Evolutionary conservation across 1,139 yeast species (phyloP), one percentile per base, ranked within the genome.

Genomic region (Lodderomyces orthopsilosis): DNA sequence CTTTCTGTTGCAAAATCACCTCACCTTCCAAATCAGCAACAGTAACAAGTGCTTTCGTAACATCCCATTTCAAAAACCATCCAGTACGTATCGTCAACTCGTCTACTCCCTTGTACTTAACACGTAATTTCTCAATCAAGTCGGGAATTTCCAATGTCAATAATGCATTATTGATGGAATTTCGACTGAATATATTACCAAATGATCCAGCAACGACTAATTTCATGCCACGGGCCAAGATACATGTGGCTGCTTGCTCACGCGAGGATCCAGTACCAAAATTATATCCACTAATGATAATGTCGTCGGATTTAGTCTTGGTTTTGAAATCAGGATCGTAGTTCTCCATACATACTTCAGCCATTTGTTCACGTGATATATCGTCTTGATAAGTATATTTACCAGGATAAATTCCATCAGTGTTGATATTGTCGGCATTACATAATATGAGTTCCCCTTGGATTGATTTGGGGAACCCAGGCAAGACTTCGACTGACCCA

Each of bases 211-310:
- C 89, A 50, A 94, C 96, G 17, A 93, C 95, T 53, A 93, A 73
- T 53, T 83, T 81, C 79, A 93, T 89, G 46, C 93, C 98, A 57
- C 95, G 81, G 33, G 98, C 98, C 51, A 94, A 75, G 49, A 94
- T 86, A 37, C 95, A 91, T 23, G 98, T 93, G 33, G 98, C 98
- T 2, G 98, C 99, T 69, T 93, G 99, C 65, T 93, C 99, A 68
- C 98, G 83, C n/a, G 96, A 89, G 5, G 98, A 90, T 37, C 98
- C 98, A 15, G 98, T 91, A 55, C 98, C 99, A 61, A 93, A 93
- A 63, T 94, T 94, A 74, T 72, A 94, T 17, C 99, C 99, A 45
- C 93, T 81, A 42, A 93, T 79, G 45, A 93, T 80, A 52, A 93
- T 90, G 63, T 93, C 99, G 44, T 95, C 89, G 6, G 95, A 78